Base-by-base conservation (phyloP, 1,139 yeast genomes). In the Debaryomycetaceae sp. region DNA sequence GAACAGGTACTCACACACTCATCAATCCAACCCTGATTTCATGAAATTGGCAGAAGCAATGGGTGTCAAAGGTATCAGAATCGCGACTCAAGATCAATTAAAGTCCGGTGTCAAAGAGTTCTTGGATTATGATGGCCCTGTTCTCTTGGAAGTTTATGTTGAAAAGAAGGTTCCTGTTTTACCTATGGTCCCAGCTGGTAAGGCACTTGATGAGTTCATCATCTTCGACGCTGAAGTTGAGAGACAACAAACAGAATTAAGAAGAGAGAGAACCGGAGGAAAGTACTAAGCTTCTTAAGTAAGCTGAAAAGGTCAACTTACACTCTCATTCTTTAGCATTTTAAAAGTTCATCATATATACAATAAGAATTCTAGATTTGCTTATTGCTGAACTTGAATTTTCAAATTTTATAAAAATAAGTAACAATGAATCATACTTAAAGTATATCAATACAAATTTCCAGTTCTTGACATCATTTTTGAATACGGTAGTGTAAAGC, bases 161-260 rank as follows among this genome's bases (percentile, higher is more conserved):
- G 98, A 91, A 70, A 85, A 85, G 80, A 93, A 93, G 77, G 97
- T 93, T 42, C 98, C 98, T 40, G 98, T 95, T 50, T 79, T 93
- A 65, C 99, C 99, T 47, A 91, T 93, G 96, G 99, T 93, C 44
- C 97, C 99, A 45, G 96, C 84, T 48, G 99, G 99, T 58, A 88
- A 87, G 68, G 97, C 87, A 52, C 78, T 93, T 59, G 95, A 93
- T 62, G 98, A 93, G 67, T 90, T 93, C 63, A 86, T 93, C 56
- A 78, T 80, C 42, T 91, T 84, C 68, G 96, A 90, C 64, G 83
- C 88, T 44, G 85, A 81, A 56, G 84, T 83, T 47, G 96, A 89
- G 72, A 75, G 73, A 58, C 80, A 85, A 68, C 88, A 90, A 63
- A 79, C 75, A 43, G 82, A 77, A 61, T 74, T 83, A 59, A 76